Evolutionary conservation across 1,139 yeast genomes (phyloP).

Genomic region (Scheffersomyces stambukii): DNA sequence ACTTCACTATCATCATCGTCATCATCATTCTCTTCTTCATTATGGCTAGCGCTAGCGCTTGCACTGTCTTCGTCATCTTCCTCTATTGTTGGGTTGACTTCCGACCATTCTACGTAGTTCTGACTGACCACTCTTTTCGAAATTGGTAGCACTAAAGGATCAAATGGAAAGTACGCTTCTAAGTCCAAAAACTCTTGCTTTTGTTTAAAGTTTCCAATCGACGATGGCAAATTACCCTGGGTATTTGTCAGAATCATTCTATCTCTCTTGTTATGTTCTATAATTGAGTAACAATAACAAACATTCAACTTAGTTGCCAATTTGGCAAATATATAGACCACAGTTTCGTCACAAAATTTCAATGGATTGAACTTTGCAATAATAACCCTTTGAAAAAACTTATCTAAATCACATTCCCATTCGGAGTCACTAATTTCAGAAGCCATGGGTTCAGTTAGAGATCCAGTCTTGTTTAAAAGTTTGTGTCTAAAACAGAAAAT

Average conservation of each 20-base stretch:
- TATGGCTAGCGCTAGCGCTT: constrained; percentile 16
- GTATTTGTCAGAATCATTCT: constrained; percentile 33
- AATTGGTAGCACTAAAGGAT: constrained; percentile 73
- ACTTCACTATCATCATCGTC: constrained; percentile 16
- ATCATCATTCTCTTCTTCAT: constrained; percentile 11
- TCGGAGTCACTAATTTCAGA: constrained; percentile 24
- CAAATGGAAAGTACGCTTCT: constrained; percentile 94
- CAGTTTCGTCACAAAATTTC: constrained; percentile 90
- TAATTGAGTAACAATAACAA: constrained; percentile 89
- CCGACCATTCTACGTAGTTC: constrained; percentile 76
- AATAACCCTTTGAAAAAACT: constrained; percentile 81
- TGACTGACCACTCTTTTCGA: constrained; percentile 50
- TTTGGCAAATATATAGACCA: constrained; percentile 89
- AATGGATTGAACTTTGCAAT: constrained; percentile 90
- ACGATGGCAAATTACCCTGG: constrained; percentile 26
- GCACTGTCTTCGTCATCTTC: constrained; percentile 63
- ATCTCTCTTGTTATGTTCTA: constrained; percentile 84
- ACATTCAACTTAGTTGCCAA: constrained; percentile 86
- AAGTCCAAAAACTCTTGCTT: constrained; percentile 81
- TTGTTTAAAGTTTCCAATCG: constrained; percentile 40
- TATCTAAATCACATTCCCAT: constrained; percentile 85
- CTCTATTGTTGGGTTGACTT: constrained; percentile 41
- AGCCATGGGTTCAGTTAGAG: constrained; percentile 8
- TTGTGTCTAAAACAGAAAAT: constrained; percentile 86
- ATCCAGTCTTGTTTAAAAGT: constrained; percentile 39